Evolutionary conservation across 148 eudicot genomes (phyloP).

Genomic region (Cornus controversa): DNA sequence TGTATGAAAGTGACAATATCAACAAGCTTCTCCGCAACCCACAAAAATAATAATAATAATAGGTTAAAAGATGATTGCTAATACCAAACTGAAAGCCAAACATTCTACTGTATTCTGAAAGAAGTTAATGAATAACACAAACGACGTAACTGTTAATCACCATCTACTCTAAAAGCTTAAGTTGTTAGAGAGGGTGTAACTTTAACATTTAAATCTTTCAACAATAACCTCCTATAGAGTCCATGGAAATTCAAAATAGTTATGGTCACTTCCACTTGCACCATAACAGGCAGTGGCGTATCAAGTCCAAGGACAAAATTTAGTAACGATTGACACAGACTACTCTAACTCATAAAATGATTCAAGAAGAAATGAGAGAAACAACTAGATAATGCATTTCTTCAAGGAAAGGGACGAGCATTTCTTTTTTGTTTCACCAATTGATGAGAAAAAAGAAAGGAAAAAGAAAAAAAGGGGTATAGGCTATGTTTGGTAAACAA

Average conservation of each 20-base stretch:
- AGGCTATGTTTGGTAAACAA: too few species aligned
- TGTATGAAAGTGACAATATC: constrained; percentile 86
- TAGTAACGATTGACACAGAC: not conserved
- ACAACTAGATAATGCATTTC: not conserved
- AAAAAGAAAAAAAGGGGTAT: too few species aligned
- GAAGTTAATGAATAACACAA: not conserved
- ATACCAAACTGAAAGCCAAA: not conserved
- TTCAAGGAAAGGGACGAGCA: not conserved
- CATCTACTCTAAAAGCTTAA: too few species aligned
- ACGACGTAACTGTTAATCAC: too few species aligned
- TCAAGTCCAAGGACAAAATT: not conserved
- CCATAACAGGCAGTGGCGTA: not conserved
- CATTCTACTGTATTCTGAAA: not conserved
- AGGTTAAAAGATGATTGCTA: too few species aligned
- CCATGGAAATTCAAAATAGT: constrained; percentile 1
- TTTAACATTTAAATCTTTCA: too few species aligned
- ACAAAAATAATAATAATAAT: constrained; percentile 19
- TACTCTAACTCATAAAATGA: not conserved
- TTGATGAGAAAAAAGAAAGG: not conserved
- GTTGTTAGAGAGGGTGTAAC: too few species aligned
- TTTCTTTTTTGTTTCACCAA: not conserved
- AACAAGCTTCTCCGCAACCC: constrained; percentile 94
- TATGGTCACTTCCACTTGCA: constrained; percentile 1
- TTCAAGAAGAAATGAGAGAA: not conserved
- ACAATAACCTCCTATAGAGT: not conserved